Evolutionary conservation across 768 basidiomycete species (phyloP).

Genomic region (Termitomyces sp.): DNA sequence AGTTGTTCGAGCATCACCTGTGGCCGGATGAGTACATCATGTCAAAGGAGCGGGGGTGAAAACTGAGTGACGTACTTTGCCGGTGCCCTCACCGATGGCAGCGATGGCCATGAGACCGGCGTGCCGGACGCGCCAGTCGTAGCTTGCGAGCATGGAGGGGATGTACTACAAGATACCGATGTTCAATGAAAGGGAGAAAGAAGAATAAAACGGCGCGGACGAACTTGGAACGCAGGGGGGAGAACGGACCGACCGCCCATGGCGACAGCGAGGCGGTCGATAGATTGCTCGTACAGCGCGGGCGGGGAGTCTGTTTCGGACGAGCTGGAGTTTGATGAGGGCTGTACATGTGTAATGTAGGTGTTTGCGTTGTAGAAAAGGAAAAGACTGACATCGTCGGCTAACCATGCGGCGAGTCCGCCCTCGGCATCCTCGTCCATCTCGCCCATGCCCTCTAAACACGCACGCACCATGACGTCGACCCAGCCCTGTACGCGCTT

Average conservation of each 20-base stretch:
- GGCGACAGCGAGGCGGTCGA: slow-evolving; percentile 79
- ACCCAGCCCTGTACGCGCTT: slow-evolving; percentile 67
- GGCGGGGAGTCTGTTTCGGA: slow-evolving; percentile 59
- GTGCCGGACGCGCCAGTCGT: slow-evolving; percentile 82
- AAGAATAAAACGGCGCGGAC: background rate
- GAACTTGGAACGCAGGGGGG: slow-evolving; percentile 68
- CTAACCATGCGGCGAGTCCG: slow-evolving; percentile 42
- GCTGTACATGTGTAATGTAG: slow-evolving; percentile 28
- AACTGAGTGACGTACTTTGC: slow-evolving; percentile 32
- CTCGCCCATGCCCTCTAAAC: slow-evolving; percentile 79
- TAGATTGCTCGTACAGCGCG: slow-evolving; percentile 73
- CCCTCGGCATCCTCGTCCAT: slow-evolving; percentile 47
- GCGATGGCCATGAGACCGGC: slow-evolving; percentile 87
- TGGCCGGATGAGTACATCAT: no score
- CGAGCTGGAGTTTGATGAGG: slow-evolving; percentile 55
- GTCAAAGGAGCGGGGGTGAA: no score
- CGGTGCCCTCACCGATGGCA: slow-evolving; percentile 79
- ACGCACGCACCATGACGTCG: slow-evolving; percentile 62
- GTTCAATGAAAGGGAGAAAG: background rate
- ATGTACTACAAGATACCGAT: slow-evolving; percentile 39
- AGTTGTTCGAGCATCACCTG: slow-evolving; percentile 70
- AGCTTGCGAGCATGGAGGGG: slow-evolving; percentile 73
- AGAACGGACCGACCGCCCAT: slow-evolving; percentile 72
- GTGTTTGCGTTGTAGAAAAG: no score
- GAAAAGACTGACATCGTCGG: slow-evolving; percentile 59